Evolutionary conservation across 2,329 filamentous ascomycete species (phyloP), one percentile per base, ranked within the genome.

Genomic region (Cadophora sp.): DNA sequence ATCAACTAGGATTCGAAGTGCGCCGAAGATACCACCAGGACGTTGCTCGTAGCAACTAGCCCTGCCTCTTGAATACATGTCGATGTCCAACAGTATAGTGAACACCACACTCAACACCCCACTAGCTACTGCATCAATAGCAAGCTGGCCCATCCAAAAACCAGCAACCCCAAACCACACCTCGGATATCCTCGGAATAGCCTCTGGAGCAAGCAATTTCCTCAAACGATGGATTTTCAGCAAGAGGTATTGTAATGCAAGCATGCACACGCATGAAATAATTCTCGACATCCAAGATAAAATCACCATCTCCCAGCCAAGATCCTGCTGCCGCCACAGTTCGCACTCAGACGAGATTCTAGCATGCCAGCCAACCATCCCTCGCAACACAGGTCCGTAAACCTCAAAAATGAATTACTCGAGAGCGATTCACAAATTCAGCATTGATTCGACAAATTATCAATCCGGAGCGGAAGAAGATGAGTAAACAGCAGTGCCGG

Each of bases 171-270:
- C 63, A 16, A 43, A 6, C 29, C 56, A 65, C 3, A 65, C 22
- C 26, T 65, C 63, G 29, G 40, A 22, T 19, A 34, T 12, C 14
- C 14, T 65, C 14, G 63, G 63, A 16, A 65, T 58, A 50, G 37
- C 40, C 27, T 65, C 40, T n/a, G 26, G 16, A 26, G 63, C 24
- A 24, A 65, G 53, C 14, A 65, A 53, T 24, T 37, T 65, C 24
- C 63, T 58, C 16, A 48, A 22, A 3, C 63, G 55, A 26, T 65
- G 26, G 14, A 48, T 65, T 34, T 65, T 65, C 37, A 48, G 31
- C 16, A 65, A 37, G 1, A 51, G 9, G 27, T 51, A 59, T 14
- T 65, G 63, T 1, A 65, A 14, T 1, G 19, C 53, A 34, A 65
- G 40, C 63, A 65, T 59, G 27, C 53, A 59, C 19, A 37, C 1